Evolutionary conservation across 305 asterid species (phyloP).

Genomic region (Fraxinus sp.): DNA sequence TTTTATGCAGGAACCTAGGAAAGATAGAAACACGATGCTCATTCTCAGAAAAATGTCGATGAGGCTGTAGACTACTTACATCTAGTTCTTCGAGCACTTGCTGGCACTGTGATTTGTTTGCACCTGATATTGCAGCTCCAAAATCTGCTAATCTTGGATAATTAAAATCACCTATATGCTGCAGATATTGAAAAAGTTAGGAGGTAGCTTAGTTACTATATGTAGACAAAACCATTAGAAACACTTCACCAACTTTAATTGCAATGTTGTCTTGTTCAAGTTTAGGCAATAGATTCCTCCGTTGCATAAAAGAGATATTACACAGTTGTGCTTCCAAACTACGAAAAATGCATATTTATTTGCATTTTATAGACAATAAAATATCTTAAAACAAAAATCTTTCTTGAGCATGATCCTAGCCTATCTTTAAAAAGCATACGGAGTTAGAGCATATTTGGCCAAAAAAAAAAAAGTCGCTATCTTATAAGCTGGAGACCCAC

Average conservation of each 20-base stretch:
- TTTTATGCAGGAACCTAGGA: background rate
- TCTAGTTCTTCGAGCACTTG: constrained; percentile 99
- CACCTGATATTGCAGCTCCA: constrained; percentile 99
- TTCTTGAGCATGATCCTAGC: constrained; percentile 3
- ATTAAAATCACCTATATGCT: constrained; percentile 97
- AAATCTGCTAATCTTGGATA: constrained; percentile 98
- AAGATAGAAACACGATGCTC: background rate
- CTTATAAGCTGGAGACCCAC: background rate
- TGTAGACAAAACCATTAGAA: constrained; percentile 1
- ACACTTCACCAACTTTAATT: background rate
- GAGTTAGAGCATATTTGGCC: background rate
- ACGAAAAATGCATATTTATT: background rate
- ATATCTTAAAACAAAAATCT: background rate
- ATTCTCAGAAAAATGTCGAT: background rate
- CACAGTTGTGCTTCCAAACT: background rate
- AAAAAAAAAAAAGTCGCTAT: background rate
- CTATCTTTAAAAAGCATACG: constrained; percentile 11
- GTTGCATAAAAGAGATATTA: background rate
- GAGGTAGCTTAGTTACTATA: constrained; percentile 13
- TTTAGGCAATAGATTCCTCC: constrained; percentile 11
- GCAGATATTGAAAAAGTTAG: constrained; percentile 40
- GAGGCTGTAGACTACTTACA: constrained; percentile 48
- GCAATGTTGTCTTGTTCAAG: background rate
- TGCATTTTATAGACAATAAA: background rate
- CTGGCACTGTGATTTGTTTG: constrained; percentile 80